Base-by-base conservation (phyloP, 208 protist species). In the Crithidia brevicula region DNA sequence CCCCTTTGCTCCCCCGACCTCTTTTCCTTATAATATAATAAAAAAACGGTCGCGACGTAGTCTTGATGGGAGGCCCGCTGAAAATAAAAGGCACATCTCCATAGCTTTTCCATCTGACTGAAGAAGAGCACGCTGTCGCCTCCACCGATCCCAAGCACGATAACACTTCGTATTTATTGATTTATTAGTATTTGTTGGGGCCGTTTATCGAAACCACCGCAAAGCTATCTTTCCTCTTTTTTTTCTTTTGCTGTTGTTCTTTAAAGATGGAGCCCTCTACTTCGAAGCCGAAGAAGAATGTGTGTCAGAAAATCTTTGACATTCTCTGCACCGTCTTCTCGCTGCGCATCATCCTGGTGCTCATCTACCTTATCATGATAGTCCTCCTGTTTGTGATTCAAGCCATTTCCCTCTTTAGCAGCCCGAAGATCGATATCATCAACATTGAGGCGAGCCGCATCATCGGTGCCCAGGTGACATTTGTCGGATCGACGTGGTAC, bases 391-490 rank as follows among this genome's bases (percentile, higher is more conserved):
- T 69, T 33, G 49, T 72, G 4, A 74, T 57, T 13, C 74, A 83
- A n/a, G 20, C 6, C 45, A 67, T 71, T 1, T 38, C 67, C 16
- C 63, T 83, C 18, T 87, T 87, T 49, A 49, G 23, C 4, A 79
- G 61, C 22, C 81, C 81, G 1, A 36, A 27, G 7, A 56, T 87
- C 40, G 22, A 67, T 6, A 51, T 74, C 40, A 42, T 62, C 16
- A 76, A 80, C 61, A 71, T 81, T 20, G 23, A 38, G 38, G 72
- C 66, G 7, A 81, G 49, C 43, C 73, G 25, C 23, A 75, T 87
- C 45, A 53, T 68, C 23, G 65, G 50, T 6, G 63, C 74, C 0
- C 22, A 63, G 31, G 45, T 53, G 1, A 49, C 15, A 31, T 7
- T 52, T 20, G 16, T 58, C 6, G 25, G 1, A 18, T 27, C 22